Base-by-base conservation (phyloP, 225 moss, liverwort and hornwort genomes). In the Takakia lepidozioides region DNA sequence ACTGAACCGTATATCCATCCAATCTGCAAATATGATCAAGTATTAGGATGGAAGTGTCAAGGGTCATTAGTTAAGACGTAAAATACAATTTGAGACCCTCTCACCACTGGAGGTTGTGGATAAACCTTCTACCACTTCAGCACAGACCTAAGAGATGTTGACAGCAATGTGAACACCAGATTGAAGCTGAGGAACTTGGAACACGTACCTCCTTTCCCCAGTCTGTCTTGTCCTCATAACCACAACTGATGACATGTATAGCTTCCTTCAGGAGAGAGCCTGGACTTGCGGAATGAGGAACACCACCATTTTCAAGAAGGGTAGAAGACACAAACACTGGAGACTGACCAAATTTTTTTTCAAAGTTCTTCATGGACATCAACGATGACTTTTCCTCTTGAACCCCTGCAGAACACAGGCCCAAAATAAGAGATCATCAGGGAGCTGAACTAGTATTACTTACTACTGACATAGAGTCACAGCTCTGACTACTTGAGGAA, bases 201-300 rank as follows among this genome's bases (percentile, higher is more conserved):
- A n/a, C n/a, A n/a, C n/a, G n/a, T 57, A 84, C 92, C 83, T 93
- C 93, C 56, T 93, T 93, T n/a, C 93, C 93, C 93, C 93, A 93
- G 21, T 93, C 93, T 1, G 93, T 83, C 55, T 93, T 93, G 66
- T 84, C 88, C 60, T 93, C 93, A 38, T 93, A 93, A 3, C 93
- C 93, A 51, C 93, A 93, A 26, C 93, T 93, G 62, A 93, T 93
- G 44, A 93, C 93, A 47, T 93, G 93, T 52, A 93, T 93, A 7
- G 93, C 93, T 64, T 93, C 93, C 49, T 93, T 93, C 44, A 93
- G 52, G 16, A 93, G 72, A 22, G 93, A 89, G 0, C 93, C 93
- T 0, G 93, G 81, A 39, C 79, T 93, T 1, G 93, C 89, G 8
- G 85, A 86, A 62, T 86, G 93, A 28, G 81, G 88, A 8, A 89